phyloP scores from a whole-genome alignment of 2,329 filamentous ascomycete species.

The Orbilia brochopaga region DNA sequence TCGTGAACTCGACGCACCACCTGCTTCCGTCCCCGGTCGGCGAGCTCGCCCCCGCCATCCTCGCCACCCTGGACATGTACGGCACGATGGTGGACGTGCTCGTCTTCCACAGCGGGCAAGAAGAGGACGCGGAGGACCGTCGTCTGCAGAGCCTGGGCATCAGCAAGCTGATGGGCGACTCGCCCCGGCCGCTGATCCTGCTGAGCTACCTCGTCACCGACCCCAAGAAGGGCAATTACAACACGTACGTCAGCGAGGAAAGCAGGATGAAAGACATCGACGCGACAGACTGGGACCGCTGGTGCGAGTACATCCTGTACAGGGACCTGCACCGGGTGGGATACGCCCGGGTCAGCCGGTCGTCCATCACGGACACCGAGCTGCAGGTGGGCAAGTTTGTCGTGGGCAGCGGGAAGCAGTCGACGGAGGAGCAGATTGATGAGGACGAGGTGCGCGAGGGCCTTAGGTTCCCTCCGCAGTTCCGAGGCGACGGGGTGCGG shows the following conservation, averaged over 20 bases:
- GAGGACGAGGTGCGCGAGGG: slow-evolving; percentile 79
- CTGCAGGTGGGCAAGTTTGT: slow-evolving; percentile 95
- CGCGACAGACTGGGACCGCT: slow-evolving; percentile 88
- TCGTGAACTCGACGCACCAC: slow-evolving; percentile 95
- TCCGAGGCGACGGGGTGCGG: slow-evolving; percentile 82
- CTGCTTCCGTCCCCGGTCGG: slow-evolving; percentile 90
- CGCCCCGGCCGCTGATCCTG: slow-evolving; percentile 78
- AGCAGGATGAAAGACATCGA: slow-evolving; percentile 98
- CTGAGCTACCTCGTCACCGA: slow-evolving; percentile 92
- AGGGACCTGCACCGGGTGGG: slow-evolving; percentile 84
- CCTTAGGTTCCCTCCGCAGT: slow-evolving; percentile 81
- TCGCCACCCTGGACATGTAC: slow-evolving; percentile 94
- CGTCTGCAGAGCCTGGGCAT: slow-evolving; percentile 86
- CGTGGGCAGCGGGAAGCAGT: slow-evolving; percentile 70
- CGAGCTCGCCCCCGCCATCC: slow-evolving; percentile 92
- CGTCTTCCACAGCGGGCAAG: slow-evolving; percentile 97
- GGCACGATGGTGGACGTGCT: slow-evolving; percentile 89
- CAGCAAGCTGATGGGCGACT: slow-evolving; percentile 82
- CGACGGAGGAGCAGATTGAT: slow-evolving; percentile 65
- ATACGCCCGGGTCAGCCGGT: slow-evolving; percentile 85
- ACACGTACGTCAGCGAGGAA: slow-evolving; percentile 83
- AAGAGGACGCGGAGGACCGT: slow-evolving; percentile 92
- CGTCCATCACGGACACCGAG: slow-evolving; percentile 95
- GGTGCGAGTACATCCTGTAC: slow-evolving; percentile 99
- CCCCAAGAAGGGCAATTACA: slow-evolving; percentile 91